A percentile compares a stretch with the other conserved stretches of the same genome.
These are phyloP conservation scores for Rhytidhysteron rufulum DNA, from an alignment of 2,329 filamentous ascomycete species.

Conservation along the genomic window DNA sequence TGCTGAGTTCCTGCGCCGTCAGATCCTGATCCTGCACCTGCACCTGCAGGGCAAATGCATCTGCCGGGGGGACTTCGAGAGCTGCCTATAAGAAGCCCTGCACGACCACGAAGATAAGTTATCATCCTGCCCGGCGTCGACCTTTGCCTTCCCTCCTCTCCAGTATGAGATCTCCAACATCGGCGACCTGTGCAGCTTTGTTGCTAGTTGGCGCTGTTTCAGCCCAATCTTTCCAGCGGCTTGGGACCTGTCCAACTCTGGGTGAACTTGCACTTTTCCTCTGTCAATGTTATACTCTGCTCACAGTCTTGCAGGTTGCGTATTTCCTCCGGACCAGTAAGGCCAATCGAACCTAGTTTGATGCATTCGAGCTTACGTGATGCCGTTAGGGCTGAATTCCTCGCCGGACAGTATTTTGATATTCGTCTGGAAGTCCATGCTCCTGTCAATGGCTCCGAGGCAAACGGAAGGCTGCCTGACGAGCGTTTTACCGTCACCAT, in stretches of 20 bases:
- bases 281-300: constrained; percentile 4
- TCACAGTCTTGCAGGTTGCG: constrained; percentile 36
- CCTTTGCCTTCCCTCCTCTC: no score
- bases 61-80: no score
- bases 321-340: constrained; percentile 57
- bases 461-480: constrained; percentile 67
- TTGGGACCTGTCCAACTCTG: constrained; percentile 54
- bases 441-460: constrained; percentile 76
- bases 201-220: constrained; percentile 23
- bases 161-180: constrained; percentile 27
- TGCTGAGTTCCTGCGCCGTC: no score
- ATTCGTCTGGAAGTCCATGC: constrained; percentile 80
- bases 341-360: no score
- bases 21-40: no score
- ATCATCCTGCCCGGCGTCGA: no score
- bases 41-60: no score
- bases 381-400: constrained; percentile 63
- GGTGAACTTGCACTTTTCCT: constrained; percentile 30
- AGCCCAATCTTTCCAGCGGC: constrained; percentile 54
- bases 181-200: constrained; percentile 23
- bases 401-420: constrained; percentile 80
- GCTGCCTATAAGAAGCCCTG: no score
- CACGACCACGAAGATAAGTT: no score
- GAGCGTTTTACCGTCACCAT: constrained; percentile 73
- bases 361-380: no score